Evolutionary conservation across 164 flowering plant species (phyloP).

Genomic region (Sedum album): DNA sequence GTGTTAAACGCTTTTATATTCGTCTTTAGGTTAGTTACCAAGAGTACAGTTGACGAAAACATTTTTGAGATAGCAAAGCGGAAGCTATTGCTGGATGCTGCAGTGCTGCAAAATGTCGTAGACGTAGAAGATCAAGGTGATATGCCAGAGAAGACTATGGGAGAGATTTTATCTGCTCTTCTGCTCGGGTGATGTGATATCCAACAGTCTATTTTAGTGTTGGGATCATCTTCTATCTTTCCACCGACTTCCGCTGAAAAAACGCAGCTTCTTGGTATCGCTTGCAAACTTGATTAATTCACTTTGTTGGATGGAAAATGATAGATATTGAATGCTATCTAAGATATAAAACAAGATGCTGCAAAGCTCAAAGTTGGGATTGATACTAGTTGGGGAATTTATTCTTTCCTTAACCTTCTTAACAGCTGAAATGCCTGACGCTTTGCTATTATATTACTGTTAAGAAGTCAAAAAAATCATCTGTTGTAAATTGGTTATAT

Average conservation of each 20-base stretch:
- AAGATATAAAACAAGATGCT: background rate
- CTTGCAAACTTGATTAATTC: background rate
- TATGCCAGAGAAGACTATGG: constrained; percentile 79
- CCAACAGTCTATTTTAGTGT: background rate
- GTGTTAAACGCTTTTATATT: background rate
- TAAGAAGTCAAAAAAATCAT: too few species aligned
- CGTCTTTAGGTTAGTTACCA: constrained; percentile 76
- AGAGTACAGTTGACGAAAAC: constrained; percentile 88
- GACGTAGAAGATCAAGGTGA: constrained; percentile 48
- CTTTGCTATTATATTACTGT: too few species aligned
- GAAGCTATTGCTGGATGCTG: constrained; percentile 84
- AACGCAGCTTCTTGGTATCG: background rate
- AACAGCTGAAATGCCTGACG: too few species aligned
- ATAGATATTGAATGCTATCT: background rate
- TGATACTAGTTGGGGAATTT: background rate
- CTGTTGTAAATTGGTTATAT: too few species aligned
- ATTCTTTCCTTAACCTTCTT: too few species aligned
- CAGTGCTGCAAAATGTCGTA: constrained; percentile 63
- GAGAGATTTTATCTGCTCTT: constrained; percentile 78
- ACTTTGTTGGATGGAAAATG: background rate
- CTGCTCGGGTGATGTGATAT: constrained; percentile 25
- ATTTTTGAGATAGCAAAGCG: constrained; percentile 90
- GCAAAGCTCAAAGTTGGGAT: background rate
- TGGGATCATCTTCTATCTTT: background rate
- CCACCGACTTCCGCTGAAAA: background rate